Percentiles rank a stretch among this genome's conserved stretches.
phyloP scores from a whole-genome alignment of 2,329 filamentous ascomycete species.

The Scortechinia acanthostroma region DNA sequence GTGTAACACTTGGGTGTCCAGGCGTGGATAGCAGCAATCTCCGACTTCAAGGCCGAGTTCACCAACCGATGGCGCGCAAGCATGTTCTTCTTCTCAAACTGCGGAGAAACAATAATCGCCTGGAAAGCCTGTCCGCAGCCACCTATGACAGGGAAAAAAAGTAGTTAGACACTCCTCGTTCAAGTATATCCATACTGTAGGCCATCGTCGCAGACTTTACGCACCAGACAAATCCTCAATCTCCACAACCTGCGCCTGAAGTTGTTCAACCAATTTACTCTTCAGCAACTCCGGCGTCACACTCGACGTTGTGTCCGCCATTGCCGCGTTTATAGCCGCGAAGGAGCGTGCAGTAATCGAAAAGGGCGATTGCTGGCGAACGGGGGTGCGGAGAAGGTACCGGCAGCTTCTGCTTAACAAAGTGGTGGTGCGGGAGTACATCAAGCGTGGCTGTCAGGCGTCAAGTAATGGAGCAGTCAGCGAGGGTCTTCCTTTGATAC shows the following conservation, averaged over 20 bases:
- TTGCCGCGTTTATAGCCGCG: conserved; percentile 19
- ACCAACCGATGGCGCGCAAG: conserved; percentile 64
- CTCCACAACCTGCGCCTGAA: conserved; percentile 55
- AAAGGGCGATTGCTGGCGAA: conserved; percentile 6
- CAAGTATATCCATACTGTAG: conserved; percentile 5
- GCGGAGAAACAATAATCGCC: conserved; percentile 57
- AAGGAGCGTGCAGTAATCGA: conserved; percentile 2
- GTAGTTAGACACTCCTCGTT: conserved; percentile 3
- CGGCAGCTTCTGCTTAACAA: conserved; percentile 26
- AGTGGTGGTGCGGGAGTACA: conserved; percentile 6
- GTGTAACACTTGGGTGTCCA: conserved; percentile 74
- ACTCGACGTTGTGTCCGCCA: conserved; percentile 32
- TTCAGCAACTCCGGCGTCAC: conserved; percentile 51
- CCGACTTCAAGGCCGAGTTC: conserved; percentile 58
- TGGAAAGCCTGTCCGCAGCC: conserved; percentile 68
- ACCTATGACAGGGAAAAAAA: conserved; percentile 33
- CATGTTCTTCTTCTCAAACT: conserved; percentile 51
- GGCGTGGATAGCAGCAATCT: conserved; percentile 70
- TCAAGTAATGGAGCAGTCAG: too few relatives aligned
- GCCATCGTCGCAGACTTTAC: conserved; percentile 6
- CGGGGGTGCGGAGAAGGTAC: conserved; percentile 18
- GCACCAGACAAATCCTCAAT: conserved; percentile 66
- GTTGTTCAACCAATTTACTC: conserved; percentile 40
- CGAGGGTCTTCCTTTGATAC: too few relatives aligned
- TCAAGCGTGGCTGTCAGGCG: conserved; percentile 2